phyloP scores from a whole-genome alignment of 352 stramenopile species.

The Pythium grandisporangium region DNA sequence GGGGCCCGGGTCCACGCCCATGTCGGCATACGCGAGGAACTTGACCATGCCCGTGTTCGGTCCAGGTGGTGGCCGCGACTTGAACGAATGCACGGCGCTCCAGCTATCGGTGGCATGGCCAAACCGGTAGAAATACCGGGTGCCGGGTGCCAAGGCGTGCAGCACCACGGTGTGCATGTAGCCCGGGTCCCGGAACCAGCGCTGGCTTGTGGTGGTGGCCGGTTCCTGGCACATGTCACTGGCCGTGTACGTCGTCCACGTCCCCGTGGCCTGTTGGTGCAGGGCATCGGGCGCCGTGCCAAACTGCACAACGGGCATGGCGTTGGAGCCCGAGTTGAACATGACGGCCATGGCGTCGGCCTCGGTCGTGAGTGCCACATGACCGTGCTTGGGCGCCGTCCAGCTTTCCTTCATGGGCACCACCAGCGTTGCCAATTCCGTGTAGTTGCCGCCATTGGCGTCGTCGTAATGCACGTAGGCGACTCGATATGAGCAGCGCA shows the following conservation, averaged over 20 bases:
- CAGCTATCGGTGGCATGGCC: constrained; percentile 36
- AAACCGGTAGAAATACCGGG: constrained; percentile 56
- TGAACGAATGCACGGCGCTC: constrained; percentile 32
- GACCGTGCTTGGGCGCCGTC: constrained; percentile 57
- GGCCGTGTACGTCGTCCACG: constrained; percentile 40
- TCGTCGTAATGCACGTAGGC: constrained; percentile 42
- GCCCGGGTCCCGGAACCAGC: constrained; percentile 39
- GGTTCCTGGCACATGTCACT: constrained; percentile 58
- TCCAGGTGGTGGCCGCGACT: constrained; percentile 18
- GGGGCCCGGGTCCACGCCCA: constrained; percentile 37
- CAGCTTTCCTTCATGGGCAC: constrained; percentile 40
- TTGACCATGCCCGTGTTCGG: constrained; percentile 22
- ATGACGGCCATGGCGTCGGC: constrained; percentile 48
- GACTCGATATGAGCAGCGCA: constrained; percentile 58
- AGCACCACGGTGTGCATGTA: constrained; percentile 62
- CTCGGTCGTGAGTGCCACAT: constrained; percentile 48
- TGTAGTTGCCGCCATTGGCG: constrained; percentile 8
- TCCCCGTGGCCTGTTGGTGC: constrained; percentile 14
- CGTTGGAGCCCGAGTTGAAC: constrained; percentile 58
- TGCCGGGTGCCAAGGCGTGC: constrained; percentile 23
- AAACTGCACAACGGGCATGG: constrained; percentile 32
- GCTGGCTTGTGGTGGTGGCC: constrained; percentile 29
- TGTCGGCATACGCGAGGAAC: constrained; percentile 58
- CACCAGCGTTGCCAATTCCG: constrained; percentile 20
- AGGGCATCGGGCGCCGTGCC: constrained; percentile 19